Evolutionary conservation across 306 rosid species (phyloP).

Genomic region (Ammopiptanthus mongolicus): DNA sequence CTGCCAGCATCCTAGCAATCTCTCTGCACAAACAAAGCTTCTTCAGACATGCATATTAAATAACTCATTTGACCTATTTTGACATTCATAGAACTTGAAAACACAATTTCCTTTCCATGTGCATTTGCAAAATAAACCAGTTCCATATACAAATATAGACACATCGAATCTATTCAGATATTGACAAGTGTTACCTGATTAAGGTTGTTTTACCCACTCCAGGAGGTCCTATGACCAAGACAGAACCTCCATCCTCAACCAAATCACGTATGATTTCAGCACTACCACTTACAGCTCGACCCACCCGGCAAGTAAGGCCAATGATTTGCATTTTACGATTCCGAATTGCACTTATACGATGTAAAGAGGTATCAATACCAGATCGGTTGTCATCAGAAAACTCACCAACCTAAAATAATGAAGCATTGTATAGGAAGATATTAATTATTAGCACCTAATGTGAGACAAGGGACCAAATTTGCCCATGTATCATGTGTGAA

Average conservation of each 20-base stretch:
- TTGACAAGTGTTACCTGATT: constrained; percentile 56
- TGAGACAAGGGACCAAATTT: background rate
- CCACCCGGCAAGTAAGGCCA: constrained; percentile 98
- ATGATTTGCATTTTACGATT: constrained; percentile 88
- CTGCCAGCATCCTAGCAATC: constrained; percentile 97
- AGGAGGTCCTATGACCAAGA: constrained; percentile 97
- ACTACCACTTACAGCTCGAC: constrained; percentile 87
- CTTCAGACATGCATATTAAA: constrained; percentile 19
- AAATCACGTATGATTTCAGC: constrained; percentile 87
- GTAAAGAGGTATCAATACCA: constrained; percentile 85
- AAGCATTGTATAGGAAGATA: background rate
- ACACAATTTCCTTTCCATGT: background rate
- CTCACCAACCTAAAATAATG: constrained; percentile 67
- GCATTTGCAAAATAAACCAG: background rate
- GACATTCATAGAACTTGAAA: background rate
- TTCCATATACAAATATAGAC: background rate
- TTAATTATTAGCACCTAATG: constrained; percentile 1
- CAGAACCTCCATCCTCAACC: constrained; percentile 72
- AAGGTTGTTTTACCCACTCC: constrained; percentile 99
- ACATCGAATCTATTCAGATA: background rate
- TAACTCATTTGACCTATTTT: background rate
- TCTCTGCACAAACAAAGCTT: constrained; percentile 57
- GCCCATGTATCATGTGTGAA: background rate
- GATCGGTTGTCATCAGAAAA: constrained; percentile 99
- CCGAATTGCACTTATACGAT: constrained; percentile 91